Evolutionary conservation across 2,329 filamentous ascomycete species (phyloP).

Genomic region (Pseudopyrenochaeta lycopersici): DNA sequence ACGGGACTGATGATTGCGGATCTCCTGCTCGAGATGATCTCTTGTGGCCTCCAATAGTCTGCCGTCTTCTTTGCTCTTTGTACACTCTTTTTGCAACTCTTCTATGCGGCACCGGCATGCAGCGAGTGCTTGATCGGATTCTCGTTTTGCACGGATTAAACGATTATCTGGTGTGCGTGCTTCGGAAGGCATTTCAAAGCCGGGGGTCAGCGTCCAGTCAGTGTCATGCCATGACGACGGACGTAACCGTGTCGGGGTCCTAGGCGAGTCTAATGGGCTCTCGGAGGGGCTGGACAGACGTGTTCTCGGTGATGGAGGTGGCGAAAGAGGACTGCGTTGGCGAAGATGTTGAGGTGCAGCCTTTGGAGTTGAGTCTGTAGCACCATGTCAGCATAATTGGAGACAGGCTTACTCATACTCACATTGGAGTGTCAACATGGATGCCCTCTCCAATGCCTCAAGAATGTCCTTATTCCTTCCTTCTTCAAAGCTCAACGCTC

Average conservation of each 20-base stretch:
- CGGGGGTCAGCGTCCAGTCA: slow-evolving; percentile 30
- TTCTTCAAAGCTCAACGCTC: slow-evolving; percentile 44
- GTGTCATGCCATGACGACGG: slow-evolving; percentile 35
- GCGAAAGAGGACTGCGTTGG: slow-evolving; percentile 38
- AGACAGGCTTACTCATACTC: slow-evolving; percentile 8
- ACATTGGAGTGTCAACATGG: slow-evolving; percentile 50
- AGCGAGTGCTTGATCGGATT: slow-evolving; percentile 48
- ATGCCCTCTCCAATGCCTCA: slow-evolving; percentile 46
- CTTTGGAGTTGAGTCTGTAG: slow-evolving; percentile 37
- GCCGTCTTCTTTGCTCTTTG: slow-evolving; percentile 34
- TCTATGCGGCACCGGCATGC: slow-evolving; percentile 46
- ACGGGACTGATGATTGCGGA: slow-evolving; percentile 37
- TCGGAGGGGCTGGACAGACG: slow-evolving; percentile 25
- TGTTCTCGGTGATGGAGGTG: slow-evolving; percentile 45
- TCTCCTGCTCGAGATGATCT: slow-evolving; percentile 35
- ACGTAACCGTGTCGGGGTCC: slow-evolving; percentile 31
- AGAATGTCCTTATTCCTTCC: slow-evolving; percentile 49
- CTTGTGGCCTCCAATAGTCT: slow-evolving; percentile 26
- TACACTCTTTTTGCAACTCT: slow-evolving; percentile 42
- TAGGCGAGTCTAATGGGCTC: slow-evolving; percentile 22
- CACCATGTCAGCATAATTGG: slow-evolving; percentile 8
- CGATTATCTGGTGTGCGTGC: slow-evolving; percentile 45
- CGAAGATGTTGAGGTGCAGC: slow-evolving; percentile 26
- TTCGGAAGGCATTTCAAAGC: slow-evolving; percentile 26
- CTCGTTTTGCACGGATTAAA: slow-evolving; percentile 47